Conservation (phyloP, 768 basidiomycete species). For the Brasilioporus rufonigricans region DNA sequence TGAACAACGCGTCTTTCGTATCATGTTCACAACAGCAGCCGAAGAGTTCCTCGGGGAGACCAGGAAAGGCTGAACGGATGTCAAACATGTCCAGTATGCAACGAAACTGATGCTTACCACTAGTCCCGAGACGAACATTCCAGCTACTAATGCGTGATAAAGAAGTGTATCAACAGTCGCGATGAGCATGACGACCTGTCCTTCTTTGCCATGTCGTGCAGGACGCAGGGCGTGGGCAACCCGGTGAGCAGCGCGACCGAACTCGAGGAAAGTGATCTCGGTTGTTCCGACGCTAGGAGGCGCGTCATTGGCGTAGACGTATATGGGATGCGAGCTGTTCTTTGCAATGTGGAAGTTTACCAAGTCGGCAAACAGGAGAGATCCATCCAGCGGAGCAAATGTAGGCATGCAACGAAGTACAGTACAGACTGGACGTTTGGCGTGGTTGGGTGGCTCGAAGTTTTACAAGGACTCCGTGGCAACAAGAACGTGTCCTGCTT, state of each 20-base stretch:
- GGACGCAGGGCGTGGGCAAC: constrained; percentile 27
- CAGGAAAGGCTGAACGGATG: constrained; percentile 19
- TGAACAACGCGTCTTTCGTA: constrained; percentile 18
- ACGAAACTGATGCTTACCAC: constrained; percentile 19
- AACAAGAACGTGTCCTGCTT: neutral
- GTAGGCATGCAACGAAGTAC: neutral
- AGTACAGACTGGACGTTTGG: neutral
- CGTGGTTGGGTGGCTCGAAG: neutral
- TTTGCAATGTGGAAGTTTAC: constrained; percentile 21
- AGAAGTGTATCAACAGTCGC: constrained; percentile 31
- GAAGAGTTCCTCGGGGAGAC: constrained; percentile 23
- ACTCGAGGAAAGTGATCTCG: constrained; percentile 23
- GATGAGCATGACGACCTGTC: constrained; percentile 32
- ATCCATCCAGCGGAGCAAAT: constrained; percentile 19
- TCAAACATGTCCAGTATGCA: neutral
- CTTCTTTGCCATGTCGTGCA: constrained; percentile 15
- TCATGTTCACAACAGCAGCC: constrained; percentile 19
- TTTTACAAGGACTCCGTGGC: neutral
- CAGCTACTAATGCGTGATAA: constrained; percentile 27
- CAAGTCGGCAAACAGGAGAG: constrained; percentile 20
- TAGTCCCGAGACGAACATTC: constrained; percentile 28
- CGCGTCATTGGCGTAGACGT: constrained; percentile 14
- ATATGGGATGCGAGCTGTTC: constrained; percentile 14
- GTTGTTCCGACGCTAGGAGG: constrained; percentile 7
- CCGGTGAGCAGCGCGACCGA: constrained; percentile 32